Conservation (phyloP, 2,329 filamentous ascomycete genomes). For the Fusarium torulosum region DNA sequence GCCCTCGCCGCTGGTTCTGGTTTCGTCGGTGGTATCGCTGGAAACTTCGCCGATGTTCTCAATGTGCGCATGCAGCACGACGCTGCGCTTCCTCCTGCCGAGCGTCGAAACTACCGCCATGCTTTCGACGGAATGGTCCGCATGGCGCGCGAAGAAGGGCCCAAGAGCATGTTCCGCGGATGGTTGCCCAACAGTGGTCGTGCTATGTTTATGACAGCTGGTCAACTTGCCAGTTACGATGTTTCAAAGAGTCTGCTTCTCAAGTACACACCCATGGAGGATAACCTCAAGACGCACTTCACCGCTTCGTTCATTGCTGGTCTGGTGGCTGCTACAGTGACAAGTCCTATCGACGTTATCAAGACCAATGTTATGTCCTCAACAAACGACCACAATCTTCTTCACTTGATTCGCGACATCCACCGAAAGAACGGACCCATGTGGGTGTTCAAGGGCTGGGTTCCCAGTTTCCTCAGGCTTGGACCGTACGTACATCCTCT, state of each 20-base stretch:
- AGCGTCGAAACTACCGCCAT: slow-evolving; percentile 89
- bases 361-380: slow-evolving; percentile 90
- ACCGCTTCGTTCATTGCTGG: slow-evolving; percentile 82
- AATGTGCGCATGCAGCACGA: slow-evolving; percentile 99
- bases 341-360: slow-evolving; percentile 87
- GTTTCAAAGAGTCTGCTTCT: slow-evolving; percentile 80
- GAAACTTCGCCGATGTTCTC: slow-evolving; percentile 94
- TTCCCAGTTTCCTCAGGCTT: slow-evolving; percentile 77
- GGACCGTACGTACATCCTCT: slow-evolving; percentile 65
- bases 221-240: slow-evolving; percentile 87
- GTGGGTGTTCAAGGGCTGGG: slow-evolving; percentile 94
- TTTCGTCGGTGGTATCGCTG: slow-evolving; percentile 87
- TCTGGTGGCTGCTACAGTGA: slow-evolving; percentile 86
- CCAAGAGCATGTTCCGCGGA: slow-evolving; percentile 81
- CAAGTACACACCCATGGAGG: slow-evolving; percentile 72
- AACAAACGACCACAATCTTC: slow-evolving; percentile 62
- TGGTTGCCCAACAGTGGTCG: slow-evolving; percentile 85
- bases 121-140: slow-evolving; percentile 87
- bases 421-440: slow-evolving; percentile 76
- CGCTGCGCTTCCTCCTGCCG: slow-evolving; percentile 76
- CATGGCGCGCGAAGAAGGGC: slow-evolving; percentile 89
- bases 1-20: slow-evolving; percentile 86
- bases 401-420: slow-evolving; percentile 73
- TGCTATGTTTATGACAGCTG: slow-evolving; percentile 88
- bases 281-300: slow-evolving; percentile 83